Evolutionary conservation across 106 monocot genomes (phyloP).

Genomic region (Hemerocallis citrina): DNA sequence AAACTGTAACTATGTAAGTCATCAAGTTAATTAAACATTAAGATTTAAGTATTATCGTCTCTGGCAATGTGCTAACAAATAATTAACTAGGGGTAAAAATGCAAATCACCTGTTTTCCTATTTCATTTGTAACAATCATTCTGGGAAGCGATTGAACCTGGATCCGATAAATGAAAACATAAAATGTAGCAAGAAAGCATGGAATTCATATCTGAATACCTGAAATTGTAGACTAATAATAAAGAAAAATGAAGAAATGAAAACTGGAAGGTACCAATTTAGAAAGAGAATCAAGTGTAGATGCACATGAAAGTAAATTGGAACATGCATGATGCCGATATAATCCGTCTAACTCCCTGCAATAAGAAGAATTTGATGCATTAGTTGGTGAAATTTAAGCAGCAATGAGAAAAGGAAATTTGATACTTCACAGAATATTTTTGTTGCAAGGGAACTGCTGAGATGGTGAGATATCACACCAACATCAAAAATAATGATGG

Average conservation of each 20-base stretch:
- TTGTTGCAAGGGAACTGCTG: no score
- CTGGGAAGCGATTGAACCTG: slow-evolving; percentile 97
- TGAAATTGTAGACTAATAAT: not conserved
- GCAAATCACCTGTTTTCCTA: slow-evolving; percentile 78
- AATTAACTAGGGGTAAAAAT: not conserved
- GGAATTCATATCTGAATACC: not conserved
- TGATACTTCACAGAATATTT: no score
- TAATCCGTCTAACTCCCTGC: slow-evolving; percentile 87
- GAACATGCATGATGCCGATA: slow-evolving; percentile 61
- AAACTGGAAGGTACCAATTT: slow-evolving; percentile 50
- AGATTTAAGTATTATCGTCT: no score
- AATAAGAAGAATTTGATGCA: slow-evolving; percentile 4
- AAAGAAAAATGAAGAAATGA: not conserved
- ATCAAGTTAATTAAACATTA: no score
- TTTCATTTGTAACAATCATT: slow-evolving; percentile 98
- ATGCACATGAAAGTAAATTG: slow-evolving; percentile 64
- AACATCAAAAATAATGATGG: no score
- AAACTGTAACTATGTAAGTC: no score
- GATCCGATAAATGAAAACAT: slow-evolving; percentile 2
- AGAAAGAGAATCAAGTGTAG: slow-evolving; percentile 83
- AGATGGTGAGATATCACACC: no score
- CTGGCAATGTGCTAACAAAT: not conserved
- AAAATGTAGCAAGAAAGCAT: not conserved
- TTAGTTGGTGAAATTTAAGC: not conserved
- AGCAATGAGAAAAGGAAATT: no score